Evolutionary conservation across 163 green algal species (phyloP).

Genomic region (Picocystis sp.): DNA sequence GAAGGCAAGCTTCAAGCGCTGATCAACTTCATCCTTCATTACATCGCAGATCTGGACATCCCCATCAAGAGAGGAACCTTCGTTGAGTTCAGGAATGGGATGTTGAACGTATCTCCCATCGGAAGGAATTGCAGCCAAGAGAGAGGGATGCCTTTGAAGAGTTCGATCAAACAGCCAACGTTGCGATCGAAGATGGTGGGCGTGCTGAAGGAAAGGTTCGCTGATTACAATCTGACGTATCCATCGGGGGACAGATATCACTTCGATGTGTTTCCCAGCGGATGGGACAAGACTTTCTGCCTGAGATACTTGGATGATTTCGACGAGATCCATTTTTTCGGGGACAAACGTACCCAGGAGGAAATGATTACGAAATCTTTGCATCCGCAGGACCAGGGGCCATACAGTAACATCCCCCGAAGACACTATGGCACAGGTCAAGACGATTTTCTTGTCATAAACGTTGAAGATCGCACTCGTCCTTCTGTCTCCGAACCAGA

Average conservation of each 20-base stretch:
- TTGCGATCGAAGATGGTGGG: slow-evolving; percentile 76
- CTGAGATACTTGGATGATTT: slow-evolving; percentile 84
- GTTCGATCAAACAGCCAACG: slow-evolving; percentile 54
- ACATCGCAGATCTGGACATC: slow-evolving; percentile 94
- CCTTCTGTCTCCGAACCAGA: no score
- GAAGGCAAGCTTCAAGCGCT: slow-evolving; percentile 77
- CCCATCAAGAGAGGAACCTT: slow-evolving; percentile 97
- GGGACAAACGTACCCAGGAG: slow-evolving; percentile 95
- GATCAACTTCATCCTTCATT: slow-evolving; percentile 93
- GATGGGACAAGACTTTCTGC: slow-evolving; percentile 99
- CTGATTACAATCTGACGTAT: slow-evolving; percentile 75
- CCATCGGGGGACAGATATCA: slow-evolving; percentile 95
- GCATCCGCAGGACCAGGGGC: slow-evolving; percentile 56
- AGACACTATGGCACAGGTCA: slow-evolving; percentile 75
- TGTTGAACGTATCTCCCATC: slow-evolving; percentile 97
- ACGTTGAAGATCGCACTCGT: neutral
- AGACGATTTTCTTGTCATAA: slow-evolving; percentile 48
- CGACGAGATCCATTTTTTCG: slow-evolving; percentile 96
- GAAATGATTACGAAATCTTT: slow-evolving; percentile 99
- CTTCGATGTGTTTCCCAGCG: slow-evolving; percentile 94
- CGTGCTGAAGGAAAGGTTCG: slow-evolving; percentile 68
- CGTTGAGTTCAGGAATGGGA: slow-evolving; percentile 97
- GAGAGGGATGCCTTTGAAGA: slow-evolving; percentile 92
- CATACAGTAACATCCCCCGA: slow-evolving; percentile 78
- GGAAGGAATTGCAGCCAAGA: slow-evolving; percentile 92